Percentiles rank a stretch among this genome's conserved stretches.
Conservation (phyloP, 208 protist species). For the Leishmania guyanensis region DNA sequence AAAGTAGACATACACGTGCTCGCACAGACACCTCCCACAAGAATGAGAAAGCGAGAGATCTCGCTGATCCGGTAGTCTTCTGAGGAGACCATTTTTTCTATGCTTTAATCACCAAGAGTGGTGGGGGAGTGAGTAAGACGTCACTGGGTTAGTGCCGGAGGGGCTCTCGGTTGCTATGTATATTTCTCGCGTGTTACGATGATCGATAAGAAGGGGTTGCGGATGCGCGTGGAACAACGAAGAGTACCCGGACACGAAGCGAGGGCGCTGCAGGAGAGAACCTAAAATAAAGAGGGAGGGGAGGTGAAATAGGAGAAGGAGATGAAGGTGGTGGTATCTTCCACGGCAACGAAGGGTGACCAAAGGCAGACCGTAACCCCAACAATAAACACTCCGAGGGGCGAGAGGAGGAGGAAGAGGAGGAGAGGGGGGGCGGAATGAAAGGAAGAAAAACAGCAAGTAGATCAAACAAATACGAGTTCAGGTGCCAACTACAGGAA, state of each 20-base stretch:
- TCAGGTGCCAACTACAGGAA: not conserved
- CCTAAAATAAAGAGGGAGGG: not conserved
- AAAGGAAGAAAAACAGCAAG: too few species aligned
- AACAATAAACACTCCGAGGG: too few species aligned
- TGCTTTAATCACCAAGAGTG: too few species aligned
- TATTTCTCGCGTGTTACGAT: not conserved
- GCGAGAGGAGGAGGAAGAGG: too few species aligned
- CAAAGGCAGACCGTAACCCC: too few species aligned
- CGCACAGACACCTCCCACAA: slow-evolving; percentile 43
- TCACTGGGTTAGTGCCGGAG: not conserved
- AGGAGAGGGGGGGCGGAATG: too few species aligned
- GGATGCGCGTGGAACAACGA: too few species aligned
- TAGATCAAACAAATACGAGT: too few species aligned
- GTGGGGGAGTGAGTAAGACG: not conserved
- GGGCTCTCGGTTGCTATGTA: not conserved
- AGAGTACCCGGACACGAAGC: not conserved
- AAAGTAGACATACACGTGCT: slow-evolving; percentile 40
- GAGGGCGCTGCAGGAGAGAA: not conserved
- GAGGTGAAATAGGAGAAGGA: not conserved
- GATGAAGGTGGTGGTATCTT: not conserved
- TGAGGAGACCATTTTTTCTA: slow-evolving; percentile 17
- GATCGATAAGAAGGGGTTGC: not conserved
- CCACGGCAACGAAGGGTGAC: too few species aligned
- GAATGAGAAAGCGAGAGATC: slow-evolving; percentile 48
- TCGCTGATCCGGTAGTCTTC: slow-evolving; percentile 44